Evolutionary conservation across 495 filamentous ascomycete species (phyloP), one percentile per base, ranked within the genome.

Genomic region (Rostrohypoxylon terebratum): DNA sequence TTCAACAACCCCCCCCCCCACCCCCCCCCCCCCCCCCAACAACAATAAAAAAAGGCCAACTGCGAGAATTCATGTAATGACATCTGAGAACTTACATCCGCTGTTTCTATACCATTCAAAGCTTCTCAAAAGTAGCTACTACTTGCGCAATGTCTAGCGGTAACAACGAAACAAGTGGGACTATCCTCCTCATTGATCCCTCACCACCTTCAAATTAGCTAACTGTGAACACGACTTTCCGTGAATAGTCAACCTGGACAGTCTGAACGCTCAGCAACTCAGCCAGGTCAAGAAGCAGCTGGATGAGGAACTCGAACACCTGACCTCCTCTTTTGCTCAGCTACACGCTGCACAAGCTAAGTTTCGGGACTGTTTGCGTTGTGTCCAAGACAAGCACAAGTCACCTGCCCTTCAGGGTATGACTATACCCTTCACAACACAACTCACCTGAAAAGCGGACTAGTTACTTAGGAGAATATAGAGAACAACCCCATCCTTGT

Each of bases 251-350:
- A 81, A 80, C 58, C 83, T 88, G 70, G 81, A 81, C 77, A 81
- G 66, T 69, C 83, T 88, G 58, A 83, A 79, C 66, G 78, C 82
- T 5, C 82, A 84, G 55, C 86, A 87, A 75, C 83, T 87, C 31
- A 82, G 69, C 58, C 84, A 86, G 63, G 89, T 98, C 45, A 97
- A 98, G 83, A 93, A 96, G 79, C 94, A 97, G 77, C 92, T 99
- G 65, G 95, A 97, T 79, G 90, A 94, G 71, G 96, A 99, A 77
- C 89, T 99, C 68, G 92, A 97, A 77, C 94, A 97, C 83, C 89
- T 99, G 70, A 96, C 93, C 0, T 86, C 82, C 62, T 98, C 96
- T 11, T 97, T 96, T 84, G 81, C 89, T 40, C 94, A 96, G 81
- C 88, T 99, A 33, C 92, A 93, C 67, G 89, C 90, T 31, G 96